Evolutionary conservation across 2,329 filamentous ascomycete species (phyloP).

Genomic region (Trichoderma cornu-damae): DNA sequence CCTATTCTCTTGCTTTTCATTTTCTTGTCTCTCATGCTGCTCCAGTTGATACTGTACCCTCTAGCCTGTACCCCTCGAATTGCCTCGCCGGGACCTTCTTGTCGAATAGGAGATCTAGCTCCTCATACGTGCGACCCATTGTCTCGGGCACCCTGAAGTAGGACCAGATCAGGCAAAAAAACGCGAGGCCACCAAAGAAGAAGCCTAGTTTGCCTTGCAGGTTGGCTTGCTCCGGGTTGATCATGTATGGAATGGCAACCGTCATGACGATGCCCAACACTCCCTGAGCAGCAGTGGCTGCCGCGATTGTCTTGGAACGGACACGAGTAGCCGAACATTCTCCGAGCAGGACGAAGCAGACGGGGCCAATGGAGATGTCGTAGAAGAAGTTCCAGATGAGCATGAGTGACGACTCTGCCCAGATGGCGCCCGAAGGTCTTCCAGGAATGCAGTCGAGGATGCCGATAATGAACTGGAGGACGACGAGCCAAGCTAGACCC

Average conservation of each 20-base stretch:
- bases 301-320: slow-evolving; percentile 39
- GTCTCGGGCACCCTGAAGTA: slow-evolving; percentile 35
- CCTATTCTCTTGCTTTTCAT: background rate
- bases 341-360: slow-evolving; percentile 40
- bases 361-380: slow-evolving; percentile 40
- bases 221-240: slow-evolving; percentile 32
- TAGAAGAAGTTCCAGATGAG: slow-evolving; percentile 43
- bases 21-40: background rate
- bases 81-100: slow-evolving; percentile 28
- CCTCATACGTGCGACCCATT: slow-evolving; percentile 30
- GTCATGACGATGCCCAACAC: slow-evolving; percentile 29
- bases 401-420: slow-evolving; percentile 37
- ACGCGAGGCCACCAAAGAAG: slow-evolving; percentile 29
- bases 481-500: slow-evolving; percentile 38
- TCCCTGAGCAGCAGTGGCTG: slow-evolving; percentile 33
- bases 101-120: slow-evolving; percentile 35
- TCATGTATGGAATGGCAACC: slow-evolving; percentile 31
- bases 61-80: slow-evolving; percentile 30
- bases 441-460: slow-evolving; percentile 44
- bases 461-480: slow-evolving; percentile 40
- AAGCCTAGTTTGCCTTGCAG: slow-evolving; percentile 35
- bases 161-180: slow-evolving; percentile 29
- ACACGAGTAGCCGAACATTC: slow-evolving; percentile 40
- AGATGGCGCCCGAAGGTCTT: slow-evolving; percentile 33
- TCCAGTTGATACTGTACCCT: slow-evolving; percentile 6